These are phyloP conservation scores for Trametes punicea DNA, from an alignment of 768 basidiomycete genomes.

Conservation along the genomic window DNA sequence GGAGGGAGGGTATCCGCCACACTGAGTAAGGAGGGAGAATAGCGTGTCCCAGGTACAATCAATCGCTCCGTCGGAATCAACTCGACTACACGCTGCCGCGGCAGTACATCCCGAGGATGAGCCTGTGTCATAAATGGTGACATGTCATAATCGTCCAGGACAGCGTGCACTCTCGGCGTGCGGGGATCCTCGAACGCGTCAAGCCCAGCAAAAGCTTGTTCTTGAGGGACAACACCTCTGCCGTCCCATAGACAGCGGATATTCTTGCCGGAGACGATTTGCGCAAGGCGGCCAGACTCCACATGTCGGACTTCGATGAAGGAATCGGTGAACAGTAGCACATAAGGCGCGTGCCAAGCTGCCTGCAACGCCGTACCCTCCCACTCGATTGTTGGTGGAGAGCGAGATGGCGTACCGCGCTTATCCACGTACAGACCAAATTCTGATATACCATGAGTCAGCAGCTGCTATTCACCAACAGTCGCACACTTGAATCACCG, in stretches of 20 bases:
- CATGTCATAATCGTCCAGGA: slow-evolving; percentile 10
- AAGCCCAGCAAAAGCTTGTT: not conserved
- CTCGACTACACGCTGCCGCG: slow-evolving; percentile 7
- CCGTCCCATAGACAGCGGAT: slow-evolving; percentile 48
- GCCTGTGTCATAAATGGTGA: not conserved
- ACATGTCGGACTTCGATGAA: slow-evolving; percentile 47
- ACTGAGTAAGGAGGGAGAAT: slow-evolving; percentile 16
- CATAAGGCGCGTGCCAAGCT: slow-evolving; percentile 46
- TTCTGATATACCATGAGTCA: slow-evolving; percentile 23
- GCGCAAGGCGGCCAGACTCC: slow-evolving; percentile 35
- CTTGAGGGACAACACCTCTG: slow-evolving; percentile 20
- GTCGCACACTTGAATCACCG: slow-evolving; percentile 28
- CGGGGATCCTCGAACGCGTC: slow-evolving; percentile 14
- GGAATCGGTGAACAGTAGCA: slow-evolving; percentile 40
- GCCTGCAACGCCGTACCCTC: slow-evolving; percentile 45
- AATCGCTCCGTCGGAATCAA: slow-evolving; percentile 12
- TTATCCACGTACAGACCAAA: slow-evolving; percentile 49
- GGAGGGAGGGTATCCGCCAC: slow-evolving; percentile 16
- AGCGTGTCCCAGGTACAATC: slow-evolving; percentile 14
- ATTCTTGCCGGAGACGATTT: slow-evolving; percentile 37
- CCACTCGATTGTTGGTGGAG: slow-evolving; percentile 43
- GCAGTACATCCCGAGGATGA: not conserved
- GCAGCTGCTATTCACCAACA: not conserved
- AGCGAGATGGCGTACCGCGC: slow-evolving; percentile 43
- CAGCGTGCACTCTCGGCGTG: slow-evolving; percentile 10